Evolutionary conservation across 176 grass and related monocot species (phyloP), one percentile per base, ranked within the genome.

Genomic region (Musa schizocarpa): DNA sequence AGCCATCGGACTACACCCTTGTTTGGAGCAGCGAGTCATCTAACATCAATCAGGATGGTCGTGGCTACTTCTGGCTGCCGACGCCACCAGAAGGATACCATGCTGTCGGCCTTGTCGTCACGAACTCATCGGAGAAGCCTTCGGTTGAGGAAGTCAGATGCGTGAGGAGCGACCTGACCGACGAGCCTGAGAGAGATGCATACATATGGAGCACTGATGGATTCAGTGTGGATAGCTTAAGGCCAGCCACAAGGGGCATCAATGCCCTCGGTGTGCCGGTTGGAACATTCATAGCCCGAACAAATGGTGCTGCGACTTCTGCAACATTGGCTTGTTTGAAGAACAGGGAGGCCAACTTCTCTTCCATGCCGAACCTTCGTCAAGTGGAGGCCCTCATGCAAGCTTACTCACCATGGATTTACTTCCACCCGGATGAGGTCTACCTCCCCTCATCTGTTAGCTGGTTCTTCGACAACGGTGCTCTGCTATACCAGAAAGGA

Each of bases 401-500:
- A 43, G 34, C 34, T 43, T 43, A 43, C 34, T 43, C 34, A 6
- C 34, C 34, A 6, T 43, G 34, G 34, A 43, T 43, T 43, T 43
- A 43, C 34, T 43, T 43, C 34, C 34, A 43, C 34, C 34, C 34
- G 34, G 34, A 43, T 43, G 34, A 43, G 34, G 4, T 43, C 4
- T 43, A 43, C 34, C 4, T 43, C 34, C 34, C 34, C 0, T 43
- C 34, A 43, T 43, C 34, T 43, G 34, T 43, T 6, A 43, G 34
- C 34, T 43, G 34, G 34, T 43, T 43, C 34, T 43, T 43, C 34
- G 34, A 43, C 34, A 43, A 43, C 34, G 34, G 82, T 24, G 87
- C 89, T 6, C 72, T 92, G n/a, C 73, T 96, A n/a, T 92, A 89
- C 82, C 82, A 89, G 66, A 96, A 89, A 52, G 89, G 71, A 23